Percentiles rank a stretch among this genome's conserved stretches.
Conservation (phyloP, 768 basidiomycete species). For the Hemileccinum rubropunctum region DNA sequence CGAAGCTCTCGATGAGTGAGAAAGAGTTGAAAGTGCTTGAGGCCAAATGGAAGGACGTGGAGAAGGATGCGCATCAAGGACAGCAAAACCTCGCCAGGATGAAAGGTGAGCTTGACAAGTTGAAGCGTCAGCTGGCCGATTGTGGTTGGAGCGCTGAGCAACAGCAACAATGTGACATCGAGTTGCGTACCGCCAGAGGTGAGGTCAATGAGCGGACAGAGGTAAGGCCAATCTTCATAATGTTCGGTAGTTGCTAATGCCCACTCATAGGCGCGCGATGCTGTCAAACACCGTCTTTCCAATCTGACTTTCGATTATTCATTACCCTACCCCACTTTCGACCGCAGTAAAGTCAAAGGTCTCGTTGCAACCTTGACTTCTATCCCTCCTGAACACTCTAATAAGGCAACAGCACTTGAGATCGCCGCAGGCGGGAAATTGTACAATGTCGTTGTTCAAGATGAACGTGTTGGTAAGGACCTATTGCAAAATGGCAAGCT, state of each 20-base stretch:
- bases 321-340: conserved; percentile 74
- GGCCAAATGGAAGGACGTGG: conserved; percentile 75
- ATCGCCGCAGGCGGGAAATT: conserved; percentile 87
- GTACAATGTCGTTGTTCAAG: conserved; percentile 91
- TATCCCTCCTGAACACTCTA: conserved; percentile 64
- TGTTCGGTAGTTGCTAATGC: conserved; percentile 8
- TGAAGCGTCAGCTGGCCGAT: conserved; percentile 49
- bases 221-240: conserved; percentile 38
- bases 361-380: conserved; percentile 87
- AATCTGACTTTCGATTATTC: conserved; percentile 82
- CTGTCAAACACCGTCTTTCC: conserved; percentile 60
- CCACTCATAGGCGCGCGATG: conserved; percentile 58
- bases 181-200: conserved; percentile 49
- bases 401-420: conserved; percentile 88
- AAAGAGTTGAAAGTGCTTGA: conserved; percentile 79
- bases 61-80: conserved; percentile 79
- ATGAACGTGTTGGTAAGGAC: conserved; percentile 84
- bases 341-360: conserved; percentile 85
- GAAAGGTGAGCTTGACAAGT: conserved; percentile 54
- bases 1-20: conserved; percentile 72
- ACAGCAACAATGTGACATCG: conserved; percentile 56
- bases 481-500: conserved; percentile 76
- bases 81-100: conserved; percentile 62
- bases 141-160: conserved; percentile 78
- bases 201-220: conserved; percentile 59